A percentile compares a stretch with the other conserved stretches of the same genome.
These are phyloP conservation scores for Silene conica DNA, from an alignment of 148 eudicot species.

Conservation along the genomic window DNA sequence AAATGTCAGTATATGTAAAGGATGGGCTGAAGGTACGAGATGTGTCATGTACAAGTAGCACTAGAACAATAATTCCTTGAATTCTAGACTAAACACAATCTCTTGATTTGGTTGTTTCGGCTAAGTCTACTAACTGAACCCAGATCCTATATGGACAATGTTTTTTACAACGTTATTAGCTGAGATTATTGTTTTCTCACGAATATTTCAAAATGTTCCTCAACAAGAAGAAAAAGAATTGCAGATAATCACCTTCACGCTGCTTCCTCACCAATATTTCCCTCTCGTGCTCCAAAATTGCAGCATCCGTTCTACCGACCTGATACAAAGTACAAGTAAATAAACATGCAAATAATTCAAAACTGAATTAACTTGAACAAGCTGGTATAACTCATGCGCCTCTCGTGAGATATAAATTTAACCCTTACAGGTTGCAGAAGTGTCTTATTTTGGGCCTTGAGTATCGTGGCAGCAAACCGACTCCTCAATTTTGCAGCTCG, in stretches of 20 bases:
- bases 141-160: not conserved
- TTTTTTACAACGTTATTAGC: not conserved
- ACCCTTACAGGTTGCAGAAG: slow-evolving; percentile 41
- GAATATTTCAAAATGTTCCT: not conserved
- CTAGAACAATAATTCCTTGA: not conserved
- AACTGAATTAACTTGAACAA: not conserved
- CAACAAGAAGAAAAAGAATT: not conserved
- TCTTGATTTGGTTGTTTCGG: not conserved
- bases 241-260: slow-evolving; percentile 43
- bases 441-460: slow-evolving; percentile 57
- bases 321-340: slow-evolving; percentile 15
- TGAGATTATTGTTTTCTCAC: not conserved
- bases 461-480: slow-evolving; percentile 75
- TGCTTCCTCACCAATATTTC: slow-evolving; percentile 51
- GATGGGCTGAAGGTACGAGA: not conserved
- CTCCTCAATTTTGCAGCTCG: slow-evolving; percentile 76
- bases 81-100: not conserved
- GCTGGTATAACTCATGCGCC: not conserved
- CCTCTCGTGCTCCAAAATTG: slow-evolving; percentile 45
- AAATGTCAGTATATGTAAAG: not conserved
- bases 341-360: not conserved
- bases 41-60: not conserved
- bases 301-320: slow-evolving; percentile 41
- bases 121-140: not conserved
- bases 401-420: not conserved